phyloP scores from a whole-genome alignment of 805 yeast genomes.

The Zygotorulaspora danielsina region DNA sequence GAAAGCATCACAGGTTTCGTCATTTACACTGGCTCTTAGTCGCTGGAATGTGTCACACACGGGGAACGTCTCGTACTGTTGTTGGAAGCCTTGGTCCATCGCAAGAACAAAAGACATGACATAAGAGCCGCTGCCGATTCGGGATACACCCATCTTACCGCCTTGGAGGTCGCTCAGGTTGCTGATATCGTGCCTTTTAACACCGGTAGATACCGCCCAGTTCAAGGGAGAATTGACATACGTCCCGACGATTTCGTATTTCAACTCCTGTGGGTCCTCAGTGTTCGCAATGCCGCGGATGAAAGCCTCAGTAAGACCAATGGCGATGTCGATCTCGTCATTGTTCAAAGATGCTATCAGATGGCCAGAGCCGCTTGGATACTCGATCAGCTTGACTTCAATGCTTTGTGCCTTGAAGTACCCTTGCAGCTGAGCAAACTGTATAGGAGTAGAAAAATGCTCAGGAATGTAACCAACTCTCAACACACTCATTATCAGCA shows the following conservation, averaged over 20 bases:
- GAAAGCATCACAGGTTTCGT: constrained; percentile 66
- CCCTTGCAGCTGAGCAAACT: constrained; percentile 60
- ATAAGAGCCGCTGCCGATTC: constrained; percentile 89
- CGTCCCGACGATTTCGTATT: constrained; percentile 68
- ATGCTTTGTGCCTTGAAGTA: constrained; percentile 48
- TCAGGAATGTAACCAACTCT: constrained; percentile 85
- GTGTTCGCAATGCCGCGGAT: constrained; percentile 78
- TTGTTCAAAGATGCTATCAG: constrained; percentile 66
- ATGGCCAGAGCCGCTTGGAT: constrained; percentile 85
- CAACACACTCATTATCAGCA: constrained; percentile 27
- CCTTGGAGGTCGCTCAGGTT: constrained; percentile 53
- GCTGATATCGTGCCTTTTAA: constrained; percentile 50
- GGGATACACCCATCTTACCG: constrained; percentile 66
- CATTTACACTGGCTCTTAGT: constrained; percentile 75
- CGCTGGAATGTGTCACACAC: constrained; percentile 65
- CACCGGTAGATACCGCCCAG: constrained; percentile 87
- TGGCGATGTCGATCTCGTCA: constrained; percentile 67
- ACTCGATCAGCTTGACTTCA: constrained; percentile 59
- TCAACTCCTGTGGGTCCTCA: constrained; percentile 37
- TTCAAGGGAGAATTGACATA: constrained; percentile 83
- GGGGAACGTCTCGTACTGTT: constrained; percentile 50
- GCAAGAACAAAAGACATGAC: constrained; percentile 88
- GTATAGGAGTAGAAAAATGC: constrained; percentile 85
- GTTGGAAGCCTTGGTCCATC: constrained; percentile 45
- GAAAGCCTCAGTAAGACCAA: constrained; percentile 90